These are phyloP conservation scores for Tarenaya hassleriana DNA, from an alignment of 345 rosid genomes.

Conservation along the genomic window DNA sequence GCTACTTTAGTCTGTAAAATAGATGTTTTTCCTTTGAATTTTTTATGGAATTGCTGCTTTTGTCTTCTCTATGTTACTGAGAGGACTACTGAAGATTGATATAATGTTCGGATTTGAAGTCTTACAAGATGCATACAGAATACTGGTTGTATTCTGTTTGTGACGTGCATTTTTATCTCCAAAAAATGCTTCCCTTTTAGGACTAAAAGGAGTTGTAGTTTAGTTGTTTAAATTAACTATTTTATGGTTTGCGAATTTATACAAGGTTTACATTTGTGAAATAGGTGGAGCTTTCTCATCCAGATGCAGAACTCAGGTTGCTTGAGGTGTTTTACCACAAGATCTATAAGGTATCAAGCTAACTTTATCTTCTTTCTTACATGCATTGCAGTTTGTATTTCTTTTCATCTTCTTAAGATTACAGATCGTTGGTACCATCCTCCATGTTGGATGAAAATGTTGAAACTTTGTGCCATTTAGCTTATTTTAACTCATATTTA, in stretches of 20 bases:
- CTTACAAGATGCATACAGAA: too few species aligned
- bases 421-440: conserved; percentile 6
- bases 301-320: conserved; percentile 84
- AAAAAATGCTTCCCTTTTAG: too few species aligned
- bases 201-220: too few species aligned
- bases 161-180: too few species aligned
- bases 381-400: neutral
- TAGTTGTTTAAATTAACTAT: too few species aligned
- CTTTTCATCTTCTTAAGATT: neutral
- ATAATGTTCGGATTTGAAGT: neutral
- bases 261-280: conserved; percentile 19
- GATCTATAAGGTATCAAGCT: conserved; percentile 79
- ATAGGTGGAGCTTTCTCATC: conserved; percentile 91
- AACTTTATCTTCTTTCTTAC: conserved; percentile 8
- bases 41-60: neutral
- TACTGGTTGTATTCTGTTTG: neutral
- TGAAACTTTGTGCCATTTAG: too few species aligned
- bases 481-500: too few species aligned
- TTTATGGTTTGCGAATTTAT: conserved; percentile 4
- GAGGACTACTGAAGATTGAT: neutral
- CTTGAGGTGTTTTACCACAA: conserved; percentile 94
- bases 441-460: too few species aligned
- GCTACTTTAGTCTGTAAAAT: conserved; percentile 11
- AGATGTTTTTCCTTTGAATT: too few species aligned
- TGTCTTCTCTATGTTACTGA: neutral